phyloP scores from a whole-genome alignment of 2,329 filamentous ascomycete genomes.

The Microsporum audouinii region DNA sequence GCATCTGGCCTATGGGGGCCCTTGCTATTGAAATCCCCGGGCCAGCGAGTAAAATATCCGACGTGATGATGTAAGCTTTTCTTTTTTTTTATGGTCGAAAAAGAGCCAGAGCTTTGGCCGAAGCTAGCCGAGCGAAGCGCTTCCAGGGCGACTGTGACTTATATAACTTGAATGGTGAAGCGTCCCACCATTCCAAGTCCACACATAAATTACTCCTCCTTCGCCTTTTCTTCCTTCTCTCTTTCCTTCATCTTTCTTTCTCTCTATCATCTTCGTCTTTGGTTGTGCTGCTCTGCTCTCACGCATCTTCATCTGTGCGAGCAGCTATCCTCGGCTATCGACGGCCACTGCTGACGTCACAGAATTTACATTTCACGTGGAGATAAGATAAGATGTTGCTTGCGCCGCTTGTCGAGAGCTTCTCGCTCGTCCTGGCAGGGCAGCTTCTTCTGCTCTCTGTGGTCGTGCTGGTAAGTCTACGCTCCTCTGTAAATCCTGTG shows the following conservation, averaged over 20 bases:
- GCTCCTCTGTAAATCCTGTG: background rate
- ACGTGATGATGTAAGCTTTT: background rate
- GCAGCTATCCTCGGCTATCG: constrained; percentile 4
- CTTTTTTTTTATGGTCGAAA: background rate
- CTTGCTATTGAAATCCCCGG: background rate
- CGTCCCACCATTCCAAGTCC: background rate
- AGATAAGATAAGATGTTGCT: constrained; percentile 9
- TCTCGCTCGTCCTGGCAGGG: constrained; percentile 9
- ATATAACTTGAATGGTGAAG: background rate
- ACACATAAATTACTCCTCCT: background rate
- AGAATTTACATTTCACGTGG: background rate
- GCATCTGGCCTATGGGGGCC: background rate
- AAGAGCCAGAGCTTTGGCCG: background rate
- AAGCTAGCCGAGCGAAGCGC: background rate
- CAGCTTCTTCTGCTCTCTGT: constrained; percentile 5
- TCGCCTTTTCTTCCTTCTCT: background rate
- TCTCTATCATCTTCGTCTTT: background rate
- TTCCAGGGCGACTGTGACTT: background rate
- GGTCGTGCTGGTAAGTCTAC: constrained; percentile 7
- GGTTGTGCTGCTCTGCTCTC: background rate
- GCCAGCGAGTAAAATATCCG: background rate
- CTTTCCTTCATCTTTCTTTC: background rate
- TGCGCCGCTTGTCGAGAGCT: constrained; percentile 8
- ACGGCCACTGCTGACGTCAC: constrained; percentile 11
- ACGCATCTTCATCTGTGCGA: background rate